phyloP scores from a whole-genome alignment of 306 rosid genomes.

The Cucurbita argyrosperma region DNA sequence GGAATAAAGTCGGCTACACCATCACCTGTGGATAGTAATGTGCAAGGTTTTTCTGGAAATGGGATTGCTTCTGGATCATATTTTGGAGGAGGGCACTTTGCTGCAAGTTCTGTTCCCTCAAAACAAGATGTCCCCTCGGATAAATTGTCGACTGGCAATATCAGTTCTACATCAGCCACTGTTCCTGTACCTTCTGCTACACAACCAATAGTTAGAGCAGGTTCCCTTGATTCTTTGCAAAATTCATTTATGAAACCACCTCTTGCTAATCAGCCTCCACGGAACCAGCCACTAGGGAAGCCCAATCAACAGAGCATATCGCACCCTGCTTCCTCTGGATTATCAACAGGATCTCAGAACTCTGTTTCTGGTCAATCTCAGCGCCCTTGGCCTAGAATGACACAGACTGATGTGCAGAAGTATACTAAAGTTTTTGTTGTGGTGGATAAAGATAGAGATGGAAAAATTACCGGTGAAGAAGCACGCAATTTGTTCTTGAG shows the following conservation, averaged over 20 bases:
- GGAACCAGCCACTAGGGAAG: slow-evolving; percentile 27
- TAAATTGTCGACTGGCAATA: slow-evolving; percentile 26
- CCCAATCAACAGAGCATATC: slow-evolving; percentile 33
- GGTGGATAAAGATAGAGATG: slow-evolving; percentile 94
- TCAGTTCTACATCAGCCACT: slow-evolving; percentile 28
- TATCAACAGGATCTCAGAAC: slow-evolving; percentile 28
- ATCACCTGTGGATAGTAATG: slow-evolving; percentile 31
- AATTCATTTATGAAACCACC: slow-evolving; percentile 35
- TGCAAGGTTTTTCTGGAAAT: slow-evolving; percentile 31
- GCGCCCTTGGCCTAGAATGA: slow-evolving; percentile 78
- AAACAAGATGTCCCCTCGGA: slow-evolving; percentile 37
- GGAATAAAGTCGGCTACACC: slow-evolving; percentile 32
- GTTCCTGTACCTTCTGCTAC: slow-evolving; percentile 39
- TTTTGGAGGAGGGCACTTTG: slow-evolving; percentile 66
- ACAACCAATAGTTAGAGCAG: slow-evolving; percentile 34
- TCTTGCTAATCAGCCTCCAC: slow-evolving; percentile 36
- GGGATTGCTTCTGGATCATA: slow-evolving; percentile 47
- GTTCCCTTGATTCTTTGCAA: slow-evolving; percentile 30
- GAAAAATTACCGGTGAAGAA: slow-evolving; percentile 88
- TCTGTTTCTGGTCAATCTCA: slow-evolving; percentile 53
- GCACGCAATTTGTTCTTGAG: slow-evolving; percentile 84
- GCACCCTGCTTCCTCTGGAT: slow-evolving; percentile 36
- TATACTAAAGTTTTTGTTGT: slow-evolving; percentile 74
- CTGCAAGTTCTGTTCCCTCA: slow-evolving; percentile 42
- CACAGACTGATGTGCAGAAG: slow-evolving; percentile 69